Percentiles rank a stretch among this genome's conserved stretches.
Conservation (phyloP, 176 grass and related monocot genomes). For the Zoysia pacifica region DNA sequence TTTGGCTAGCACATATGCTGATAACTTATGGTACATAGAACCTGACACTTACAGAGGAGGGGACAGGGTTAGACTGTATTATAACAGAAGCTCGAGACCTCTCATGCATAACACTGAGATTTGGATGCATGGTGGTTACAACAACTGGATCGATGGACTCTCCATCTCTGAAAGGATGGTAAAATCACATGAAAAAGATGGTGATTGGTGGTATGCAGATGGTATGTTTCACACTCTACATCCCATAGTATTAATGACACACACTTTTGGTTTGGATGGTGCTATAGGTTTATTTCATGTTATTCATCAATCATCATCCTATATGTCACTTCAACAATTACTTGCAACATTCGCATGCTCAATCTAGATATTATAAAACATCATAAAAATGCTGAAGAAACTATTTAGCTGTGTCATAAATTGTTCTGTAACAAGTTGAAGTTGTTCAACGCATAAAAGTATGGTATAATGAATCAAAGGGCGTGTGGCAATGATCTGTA, state of each 20-base stretch:
- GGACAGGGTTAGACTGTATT: constrained; percentile 75
- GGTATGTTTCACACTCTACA: constrained; percentile 45
- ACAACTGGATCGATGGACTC: constrained; percentile 80
- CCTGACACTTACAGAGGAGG: constrained; percentile 69
- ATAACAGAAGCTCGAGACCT: constrained; percentile 71
- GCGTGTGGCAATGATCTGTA: background rate
- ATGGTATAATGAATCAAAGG: background rate
- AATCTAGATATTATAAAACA: background rate
- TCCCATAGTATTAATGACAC: constrained; percentile 15
- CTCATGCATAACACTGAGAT: constrained; percentile 71
- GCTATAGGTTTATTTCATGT: background rate
- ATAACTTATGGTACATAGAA: constrained; percentile 78
- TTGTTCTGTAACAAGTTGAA: background rate
- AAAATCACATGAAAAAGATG: constrained; percentile 60
- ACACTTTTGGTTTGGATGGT: background rate
- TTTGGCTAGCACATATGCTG: constrained; percentile 44
- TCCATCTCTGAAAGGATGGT: constrained; percentile 63
- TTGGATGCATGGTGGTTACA: constrained; percentile 92
- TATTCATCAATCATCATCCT: background rate
- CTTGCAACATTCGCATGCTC: background rate
- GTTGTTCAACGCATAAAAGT: background rate
- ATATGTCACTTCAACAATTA: background rate
- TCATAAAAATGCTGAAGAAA: background rate
- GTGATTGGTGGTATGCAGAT: constrained; percentile 88
- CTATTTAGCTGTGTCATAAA: constrained; percentile 9